Percentiles rank a stretch among this genome's conserved stretches.
These are phyloP conservation scores for Neoboletus brunneissimus DNA, from an alignment of 768 basidiomycete species.

Conservation along the genomic window DNA sequence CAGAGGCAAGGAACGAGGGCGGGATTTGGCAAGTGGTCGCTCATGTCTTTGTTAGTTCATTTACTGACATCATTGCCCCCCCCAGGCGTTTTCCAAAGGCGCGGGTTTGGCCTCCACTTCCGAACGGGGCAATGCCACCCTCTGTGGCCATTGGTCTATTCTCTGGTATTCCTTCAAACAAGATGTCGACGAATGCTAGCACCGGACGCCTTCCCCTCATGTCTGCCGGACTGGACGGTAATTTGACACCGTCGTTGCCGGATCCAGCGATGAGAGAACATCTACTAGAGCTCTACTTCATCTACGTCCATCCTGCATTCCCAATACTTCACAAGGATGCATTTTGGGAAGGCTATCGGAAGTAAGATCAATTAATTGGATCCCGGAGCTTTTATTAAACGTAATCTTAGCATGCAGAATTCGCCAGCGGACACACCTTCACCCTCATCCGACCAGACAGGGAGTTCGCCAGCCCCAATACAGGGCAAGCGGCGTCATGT, in stretches of 20 bases:
- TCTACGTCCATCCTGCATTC: slow-evolving; percentile 74
- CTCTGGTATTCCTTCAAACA: neutral
- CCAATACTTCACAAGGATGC: slow-evolving; percentile 72
- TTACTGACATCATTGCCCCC: slow-evolving; percentile 10
- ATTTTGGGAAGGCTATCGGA: slow-evolving; percentile 59
- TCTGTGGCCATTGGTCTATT: slow-evolving; percentile 6
- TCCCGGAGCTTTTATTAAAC: neutral
- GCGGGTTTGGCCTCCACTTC: slow-evolving; percentile 80
- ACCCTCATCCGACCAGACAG: slow-evolving; percentile 23
- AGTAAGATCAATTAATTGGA: slow-evolving; percentile 27
- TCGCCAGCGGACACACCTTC: slow-evolving; percentile 33
- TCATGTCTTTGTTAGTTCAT: slow-evolving; percentile 6
- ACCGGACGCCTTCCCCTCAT: slow-evolving; percentile 17
- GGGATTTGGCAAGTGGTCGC: slow-evolving; percentile 63
- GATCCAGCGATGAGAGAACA: slow-evolving; percentile 57
- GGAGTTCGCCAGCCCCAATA: slow-evolving; percentile 35
- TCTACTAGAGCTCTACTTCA: slow-evolving; percentile 75
- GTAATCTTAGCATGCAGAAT: slow-evolving; percentile 23
- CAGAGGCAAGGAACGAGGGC: slow-evolving; percentile 66
- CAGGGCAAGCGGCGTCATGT: slow-evolving; percentile 45
- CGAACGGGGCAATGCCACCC: slow-evolving; percentile 19
- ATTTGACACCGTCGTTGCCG: slow-evolving; percentile 51
- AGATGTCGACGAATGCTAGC: slow-evolving; percentile 6
- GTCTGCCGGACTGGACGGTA: slow-evolving; percentile 32
- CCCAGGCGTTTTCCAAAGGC: slow-evolving; percentile 80